Conservation (phyloP, 176 grass and related monocot species). For the Oryza glaberrima region DNA sequence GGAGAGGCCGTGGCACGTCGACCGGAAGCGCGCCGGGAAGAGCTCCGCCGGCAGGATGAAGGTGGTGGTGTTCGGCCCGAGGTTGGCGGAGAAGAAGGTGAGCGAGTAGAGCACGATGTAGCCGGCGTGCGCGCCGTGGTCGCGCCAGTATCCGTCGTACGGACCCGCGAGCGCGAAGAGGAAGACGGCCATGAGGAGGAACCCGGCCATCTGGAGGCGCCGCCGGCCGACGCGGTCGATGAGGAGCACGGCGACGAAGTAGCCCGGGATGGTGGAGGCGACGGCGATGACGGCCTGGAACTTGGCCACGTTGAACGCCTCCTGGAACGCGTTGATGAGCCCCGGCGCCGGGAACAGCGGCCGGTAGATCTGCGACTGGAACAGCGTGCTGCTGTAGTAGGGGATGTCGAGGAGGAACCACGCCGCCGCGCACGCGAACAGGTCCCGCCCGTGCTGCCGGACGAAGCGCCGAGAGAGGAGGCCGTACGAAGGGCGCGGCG, state of each 20-base stretch:
- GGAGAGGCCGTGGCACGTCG: constrained; percentile 66
- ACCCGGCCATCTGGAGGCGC: constrained; percentile 54
- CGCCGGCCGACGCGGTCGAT: constrained; percentile 55
- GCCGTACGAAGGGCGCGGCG: background rate
- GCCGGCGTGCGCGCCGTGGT: constrained; percentile 25
- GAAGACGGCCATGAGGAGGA: constrained; percentile 69
- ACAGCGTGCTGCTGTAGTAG: constrained; percentile 58
- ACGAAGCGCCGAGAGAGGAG: constrained; percentile 41
- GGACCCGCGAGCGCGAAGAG: constrained; percentile 59
- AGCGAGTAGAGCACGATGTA: constrained; percentile 67
- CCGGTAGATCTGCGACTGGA: constrained; percentile 51
- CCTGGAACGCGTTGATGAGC: constrained; percentile 53
- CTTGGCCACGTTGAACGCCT: constrained; percentile 55
- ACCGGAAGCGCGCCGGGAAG: constrained; percentile 55
- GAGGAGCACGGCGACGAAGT: constrained; percentile 55
- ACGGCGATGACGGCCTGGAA: constrained; percentile 62
- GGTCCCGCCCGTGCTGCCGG: constrained; percentile 29
- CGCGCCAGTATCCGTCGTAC: constrained; percentile 60
- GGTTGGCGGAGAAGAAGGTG: constrained; percentile 79
- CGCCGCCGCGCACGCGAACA: constrained; percentile 40
- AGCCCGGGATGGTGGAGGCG: constrained; percentile 59
- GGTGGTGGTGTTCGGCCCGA: constrained; percentile 72
- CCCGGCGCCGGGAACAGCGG: constrained; percentile 29
- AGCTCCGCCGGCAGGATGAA: constrained; percentile 77
- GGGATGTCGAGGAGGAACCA: constrained; percentile 59